Base-by-base conservation (phyloP, 768 basidiomycete genomes). In the Trichaptum fuscoviolaceum region DNA sequence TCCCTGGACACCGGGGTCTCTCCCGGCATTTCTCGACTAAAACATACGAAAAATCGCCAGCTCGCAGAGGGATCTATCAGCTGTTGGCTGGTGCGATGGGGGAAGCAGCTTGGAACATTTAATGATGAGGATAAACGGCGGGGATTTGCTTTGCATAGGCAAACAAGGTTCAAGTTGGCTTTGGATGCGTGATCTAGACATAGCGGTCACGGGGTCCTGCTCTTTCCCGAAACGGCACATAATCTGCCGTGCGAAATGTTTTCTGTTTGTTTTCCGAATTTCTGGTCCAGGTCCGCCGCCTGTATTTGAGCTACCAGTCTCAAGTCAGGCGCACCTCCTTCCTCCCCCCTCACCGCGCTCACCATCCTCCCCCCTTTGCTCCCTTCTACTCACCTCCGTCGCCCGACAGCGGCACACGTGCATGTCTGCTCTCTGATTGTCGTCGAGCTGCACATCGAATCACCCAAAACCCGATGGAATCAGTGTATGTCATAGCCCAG, bases 231-330 rank as follows among this genome's bases (percentile, higher is more conserved):
- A 30, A 30, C 30, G 30, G 30, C 30, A 30, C 30, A 30, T 30
- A 15, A 52, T 12, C 15, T 2, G 10, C 6, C 42, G 15, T 52
- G 42, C 42, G 42, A 52, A 36, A 52, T 52, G 42, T 52, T 52
- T 30, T 52, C 42, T 52, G 42, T 52, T 52, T 52, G 42, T 52
- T 52, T 52, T 52, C 42, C 42, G 42, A 52, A 52, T 52, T 52
- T 20, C 42, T 52, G 42, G 42, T 52, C 42, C 42, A 52, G 42
- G 42, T 52, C 42, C 42, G 42, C 42, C 42, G 42, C 42, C 42
- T 52, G 42, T 52, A 52, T 52, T 52, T 52, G 42, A 52, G 42
- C 42, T 52, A 52, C 42, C 42, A 52, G 42, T 52, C 42, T 52
- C 42, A 52, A 52, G 42, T 52, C 42, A 52, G 42, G 42, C 42